phyloP scores from a whole-genome alignment of 495 filamentous ascomycete species.

The Aspergillus saccharolyticus region DNA sequence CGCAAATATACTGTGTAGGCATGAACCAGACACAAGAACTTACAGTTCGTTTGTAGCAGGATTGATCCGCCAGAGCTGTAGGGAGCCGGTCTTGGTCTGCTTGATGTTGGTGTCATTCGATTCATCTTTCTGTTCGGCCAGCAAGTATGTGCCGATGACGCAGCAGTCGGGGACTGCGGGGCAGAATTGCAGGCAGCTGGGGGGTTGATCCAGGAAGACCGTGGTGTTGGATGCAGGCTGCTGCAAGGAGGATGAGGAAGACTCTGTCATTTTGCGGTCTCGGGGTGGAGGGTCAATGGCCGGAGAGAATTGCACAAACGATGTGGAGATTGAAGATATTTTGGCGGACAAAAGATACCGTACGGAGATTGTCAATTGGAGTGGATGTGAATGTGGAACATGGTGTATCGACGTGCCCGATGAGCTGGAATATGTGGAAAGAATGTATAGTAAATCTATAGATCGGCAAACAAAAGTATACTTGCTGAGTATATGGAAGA shows the following conservation, averaged over 20 bases:
- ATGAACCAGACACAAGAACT: not conserved
- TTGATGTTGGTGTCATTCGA: conserved; percentile 25
- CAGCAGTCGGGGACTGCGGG: conserved; percentile 60
- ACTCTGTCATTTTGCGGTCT: not conserved
- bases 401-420: not conserved
- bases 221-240: conserved; percentile 31
- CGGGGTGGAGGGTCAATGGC: not conserved
- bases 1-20: not conserved
- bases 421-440: no score
- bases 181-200: conserved; percentile 82
- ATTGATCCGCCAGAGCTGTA: conserved; percentile 58
- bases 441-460: no score
- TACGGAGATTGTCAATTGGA: not conserved
- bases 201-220: conserved; percentile 53
- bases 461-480: no score
- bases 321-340: not conserved
- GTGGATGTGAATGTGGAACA: not conserved
- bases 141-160: conserved; percentile 80
- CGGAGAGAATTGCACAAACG: not conserved
- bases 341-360: not conserved
- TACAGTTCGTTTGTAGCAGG: conserved; percentile 46
- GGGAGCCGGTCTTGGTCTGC: conserved; percentile 66
- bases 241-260: conserved; percentile 6
- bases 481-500: no score
- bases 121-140: conserved; percentile 47